These are phyloP conservation scores for Starmerella roubikii DNA, from an alignment of 805 yeast genomes.

Conservation along the genomic window DNA sequence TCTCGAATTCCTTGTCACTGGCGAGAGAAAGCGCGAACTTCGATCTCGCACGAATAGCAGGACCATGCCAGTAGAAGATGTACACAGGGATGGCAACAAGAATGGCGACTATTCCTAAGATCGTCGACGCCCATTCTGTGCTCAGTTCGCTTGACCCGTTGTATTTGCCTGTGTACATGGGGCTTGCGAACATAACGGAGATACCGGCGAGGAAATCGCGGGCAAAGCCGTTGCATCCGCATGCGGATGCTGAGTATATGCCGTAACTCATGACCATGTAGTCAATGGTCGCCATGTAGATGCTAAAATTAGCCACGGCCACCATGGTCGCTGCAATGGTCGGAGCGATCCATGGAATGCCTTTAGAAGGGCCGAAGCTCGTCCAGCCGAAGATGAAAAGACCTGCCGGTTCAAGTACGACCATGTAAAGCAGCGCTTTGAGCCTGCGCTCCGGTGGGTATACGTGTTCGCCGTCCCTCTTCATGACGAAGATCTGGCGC, in stretches of 20 bases:
- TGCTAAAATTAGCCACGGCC: conserved; percentile 31
- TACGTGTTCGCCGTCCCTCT: conserved; percentile 23
- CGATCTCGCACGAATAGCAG: conserved; percentile 26
- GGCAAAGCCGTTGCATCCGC: conserved; percentile 34
- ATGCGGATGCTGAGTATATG: conserved; percentile 33
- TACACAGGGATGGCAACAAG: conserved; percentile 29
- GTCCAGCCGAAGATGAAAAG: conserved; percentile 34
- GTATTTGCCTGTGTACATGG: conserved; percentile 29
- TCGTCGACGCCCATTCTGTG: conserved; percentile 31
- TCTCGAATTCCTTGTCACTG: conserved; percentile 19
- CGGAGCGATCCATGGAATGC: conserved; percentile 32
- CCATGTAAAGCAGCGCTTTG: conserved; percentile 27
- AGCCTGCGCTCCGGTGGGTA: conserved; percentile 18
- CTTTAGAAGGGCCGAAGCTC: conserved; percentile 27
- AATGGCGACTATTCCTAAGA: conserved; percentile 28
- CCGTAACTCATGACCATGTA: conserved; percentile 34
- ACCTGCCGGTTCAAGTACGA: conserved; percentile 31
- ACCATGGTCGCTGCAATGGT: conserved; percentile 29
- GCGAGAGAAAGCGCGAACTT: conserved; percentile 28
- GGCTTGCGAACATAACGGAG: conserved; percentile 30
- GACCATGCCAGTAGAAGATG: conserved; percentile 32
- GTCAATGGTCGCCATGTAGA: conserved; percentile 34
- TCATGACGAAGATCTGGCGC: conserved; percentile 25
- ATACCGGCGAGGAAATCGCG: conserved; percentile 33
- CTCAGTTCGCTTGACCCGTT: conserved; percentile 26